Conservation (phyloP, 768 basidiomycete genomes). For the Lentinula sp. region DNA sequence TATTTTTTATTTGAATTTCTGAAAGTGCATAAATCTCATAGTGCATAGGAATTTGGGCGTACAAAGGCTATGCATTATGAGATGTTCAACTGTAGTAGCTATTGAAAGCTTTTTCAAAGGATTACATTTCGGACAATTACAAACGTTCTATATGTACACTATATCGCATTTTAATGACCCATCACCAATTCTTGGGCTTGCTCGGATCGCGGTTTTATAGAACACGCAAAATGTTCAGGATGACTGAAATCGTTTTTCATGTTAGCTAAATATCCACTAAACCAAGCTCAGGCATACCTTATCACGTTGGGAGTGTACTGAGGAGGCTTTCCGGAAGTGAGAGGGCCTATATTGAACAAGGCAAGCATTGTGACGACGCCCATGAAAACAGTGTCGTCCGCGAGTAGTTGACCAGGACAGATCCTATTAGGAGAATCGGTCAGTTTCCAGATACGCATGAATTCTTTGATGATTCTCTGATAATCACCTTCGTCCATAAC, state of each 20-base stretch:
- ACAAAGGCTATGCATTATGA: no score
- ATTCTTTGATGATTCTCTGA: background rate
- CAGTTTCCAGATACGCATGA: background rate
- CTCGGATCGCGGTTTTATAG: conserved; percentile 1
- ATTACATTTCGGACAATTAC: background rate
- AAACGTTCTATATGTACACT: background rate
- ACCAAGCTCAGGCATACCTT: background rate
- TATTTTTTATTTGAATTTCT: no score
- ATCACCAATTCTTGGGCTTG: background rate
- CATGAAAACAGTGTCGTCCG: conserved; percentile 14
- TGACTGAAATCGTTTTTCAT: background rate
- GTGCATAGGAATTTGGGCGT: no score
- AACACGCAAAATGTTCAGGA: conserved; percentile 6
- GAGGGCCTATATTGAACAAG: conserved; percentile 12
- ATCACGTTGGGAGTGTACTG: background rate
- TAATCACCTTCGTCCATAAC: conserved; percentile 13
- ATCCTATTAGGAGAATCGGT: conserved; percentile 7
- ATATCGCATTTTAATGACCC: background rate
- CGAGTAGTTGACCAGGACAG: conserved; percentile 20
- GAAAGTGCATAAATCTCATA: no score
- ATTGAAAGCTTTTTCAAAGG: no score
- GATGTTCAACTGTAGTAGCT: no score
- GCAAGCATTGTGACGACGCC: conserved; percentile 15
- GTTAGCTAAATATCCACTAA: background rate
- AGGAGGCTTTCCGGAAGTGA: conserved; percentile 5